These are phyloP conservation scores for Ceriops zippeliana DNA, from an alignment of 345 rosid genomes.

Conservation along the genomic window DNA sequence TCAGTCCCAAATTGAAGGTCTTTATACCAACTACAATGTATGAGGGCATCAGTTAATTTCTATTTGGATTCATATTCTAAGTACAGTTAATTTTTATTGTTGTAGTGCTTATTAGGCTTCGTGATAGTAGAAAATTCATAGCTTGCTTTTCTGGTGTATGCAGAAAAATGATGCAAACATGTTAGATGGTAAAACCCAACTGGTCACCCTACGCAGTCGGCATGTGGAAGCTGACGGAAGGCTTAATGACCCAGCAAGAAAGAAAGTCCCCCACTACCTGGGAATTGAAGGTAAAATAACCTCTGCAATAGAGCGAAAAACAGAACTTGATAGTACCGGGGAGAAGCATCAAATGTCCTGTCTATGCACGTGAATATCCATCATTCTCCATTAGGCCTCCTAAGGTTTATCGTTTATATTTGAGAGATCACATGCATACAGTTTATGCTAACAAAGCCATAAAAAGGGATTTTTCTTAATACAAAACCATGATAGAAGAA, in stretches of 20 bases:
- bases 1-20: conserved; percentile 31
- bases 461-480: no score
- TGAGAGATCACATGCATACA: no score
- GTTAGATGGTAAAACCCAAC: conserved; percentile 19
- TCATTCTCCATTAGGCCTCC: no score
- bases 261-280: conserved; percentile 31
- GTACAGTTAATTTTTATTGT: no score
- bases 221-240: conserved; percentile 25
- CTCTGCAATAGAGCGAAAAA: no score
- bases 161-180: conserved; percentile 28
- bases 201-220: background rate
- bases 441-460: no score
- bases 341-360: no score
- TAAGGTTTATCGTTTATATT: no score
- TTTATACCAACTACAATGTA: conserved; percentile 44
- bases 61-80: no score
- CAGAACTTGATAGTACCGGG: no score
- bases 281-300: conserved; percentile 50
- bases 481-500: no score
- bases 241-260: conserved; percentile 17
- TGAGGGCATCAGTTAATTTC: background rate
- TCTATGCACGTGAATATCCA: no score
- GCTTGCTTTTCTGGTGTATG: background rate
- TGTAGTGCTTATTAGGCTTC: background rate
- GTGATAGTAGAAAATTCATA: background rate